phyloP scores from a whole-genome alignment of 2,329 filamentous ascomycete genomes.

The Alternaria sp. region DNA sequence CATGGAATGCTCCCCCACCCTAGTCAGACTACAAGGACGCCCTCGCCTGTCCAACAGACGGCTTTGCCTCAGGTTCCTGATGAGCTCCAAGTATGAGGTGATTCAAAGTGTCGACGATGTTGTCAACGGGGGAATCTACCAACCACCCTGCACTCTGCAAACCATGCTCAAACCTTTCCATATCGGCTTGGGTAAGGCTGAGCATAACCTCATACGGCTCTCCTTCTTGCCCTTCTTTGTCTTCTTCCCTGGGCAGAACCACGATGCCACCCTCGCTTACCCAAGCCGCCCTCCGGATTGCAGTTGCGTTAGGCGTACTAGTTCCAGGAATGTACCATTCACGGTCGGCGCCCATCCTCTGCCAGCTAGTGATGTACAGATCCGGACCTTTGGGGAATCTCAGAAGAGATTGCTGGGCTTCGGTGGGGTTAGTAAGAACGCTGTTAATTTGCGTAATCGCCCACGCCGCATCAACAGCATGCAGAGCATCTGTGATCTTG shows the following conservation, averaged over 20 bases:
- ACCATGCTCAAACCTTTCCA: slow-evolving; percentile 20
- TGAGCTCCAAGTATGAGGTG: too few species aligned
- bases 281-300: slow-evolving; percentile 31
- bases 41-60: not conserved
- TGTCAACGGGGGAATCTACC: not conserved
- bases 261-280: slow-evolving; percentile 35
- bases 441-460: not conserved
- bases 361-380: slow-evolving; percentile 42
- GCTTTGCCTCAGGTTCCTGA: not conserved
- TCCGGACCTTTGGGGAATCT: slow-evolving; percentile 33
- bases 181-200: slow-evolving; percentile 31
- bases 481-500: slow-evolving; percentile 5
- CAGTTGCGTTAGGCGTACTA: slow-evolving; percentile 17
- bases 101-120: not conserved
- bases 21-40: not conserved
- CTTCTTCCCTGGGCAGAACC: slow-evolving; percentile 28
- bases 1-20: not conserved
- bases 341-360: slow-evolving; percentile 32
- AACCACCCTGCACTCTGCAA: slow-evolving; percentile 19
- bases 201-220: slow-evolving; percentile 26
- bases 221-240: slow-evolving; percentile 1
- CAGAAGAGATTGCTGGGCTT: not conserved
- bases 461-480: slow-evolving; percentile 4
- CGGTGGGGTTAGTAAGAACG: not conserved
- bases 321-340: slow-evolving; percentile 39